Percentiles rank a stretch among this genome's conserved stretches.
These are phyloP conservation scores for Ceratocystis variospora DNA, from an alignment of 2,329 filamentous ascomycete species.

Conservation along the genomic window DNA sequence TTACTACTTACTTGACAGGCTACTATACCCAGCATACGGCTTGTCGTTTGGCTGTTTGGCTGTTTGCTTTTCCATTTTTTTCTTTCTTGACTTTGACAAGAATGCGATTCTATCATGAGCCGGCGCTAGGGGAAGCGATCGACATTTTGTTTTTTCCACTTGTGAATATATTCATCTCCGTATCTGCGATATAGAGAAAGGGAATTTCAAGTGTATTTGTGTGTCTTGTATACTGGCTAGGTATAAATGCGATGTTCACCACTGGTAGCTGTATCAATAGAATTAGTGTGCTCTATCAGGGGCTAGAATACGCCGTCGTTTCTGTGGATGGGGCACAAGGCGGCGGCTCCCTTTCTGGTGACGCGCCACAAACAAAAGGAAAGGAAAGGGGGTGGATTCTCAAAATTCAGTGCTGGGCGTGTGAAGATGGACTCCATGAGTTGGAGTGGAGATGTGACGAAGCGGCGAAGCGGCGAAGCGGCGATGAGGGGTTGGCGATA, in stretches of 20 bases:
- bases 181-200: neutral
- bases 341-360: no score
- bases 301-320: neutral
- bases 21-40: neutral
- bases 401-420: no score
- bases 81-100: neutral
- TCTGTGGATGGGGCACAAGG: no score
- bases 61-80: neutral
- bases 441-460: no score
- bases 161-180: neutral
- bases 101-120: slow-evolving; percentile 1
- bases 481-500: no score
- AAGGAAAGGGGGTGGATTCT: no score
- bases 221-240: neutral
- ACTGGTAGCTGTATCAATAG: neutral
- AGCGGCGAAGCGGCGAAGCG: no score
- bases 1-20: neutral
- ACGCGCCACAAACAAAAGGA: no score
- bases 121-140: neutral
- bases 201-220: neutral
- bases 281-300: neutral
- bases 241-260: neutral
- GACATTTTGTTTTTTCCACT: neutral
- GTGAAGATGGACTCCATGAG: no score
- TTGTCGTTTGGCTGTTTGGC: neutral